Base-by-base conservation (phyloP, 805 yeast species). In the Metschnikowia henanensis region DNA sequence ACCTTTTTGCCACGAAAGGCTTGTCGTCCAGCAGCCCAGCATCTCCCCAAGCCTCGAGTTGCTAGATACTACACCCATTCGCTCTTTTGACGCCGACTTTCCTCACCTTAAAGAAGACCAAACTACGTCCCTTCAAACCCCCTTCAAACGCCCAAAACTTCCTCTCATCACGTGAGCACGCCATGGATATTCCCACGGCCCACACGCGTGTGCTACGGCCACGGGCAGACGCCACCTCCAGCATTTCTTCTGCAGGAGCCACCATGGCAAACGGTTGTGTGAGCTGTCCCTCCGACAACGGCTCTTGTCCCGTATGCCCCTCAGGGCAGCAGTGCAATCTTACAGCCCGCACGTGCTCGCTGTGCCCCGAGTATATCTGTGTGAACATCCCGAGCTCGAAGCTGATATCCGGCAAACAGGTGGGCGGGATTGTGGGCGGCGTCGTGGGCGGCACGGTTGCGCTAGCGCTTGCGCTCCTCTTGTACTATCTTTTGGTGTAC, bases 351-450 rank as follows among this genome's bases (percentile, higher is more conserved):
- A 53, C 57, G 15, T 49, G 55, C 22, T n/a, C 38, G 17, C 15
- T 39, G 33, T 53, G 57, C 23, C 43, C 55, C 6, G 32, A 44
- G 26, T 49, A 44, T 32, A 40, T 40, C 19, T 53, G 57, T 16
- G 45, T 45, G 39, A 38, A 32, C 15, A 21, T 23, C 16, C 15
- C 32, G 21, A 12, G 45, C 5, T 25, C 35, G 9, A n/a, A 22
- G 5, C 30, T 35, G 30, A 19, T 41, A n/a, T 22, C 44, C 5
- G 35, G 41, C 25, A 15, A 45, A 6, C 31, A 29, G 9, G 39
- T 45, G 12, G 71, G 88, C 5, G 87, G 82, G 6, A 75, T 84
- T 17, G 86, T 83, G 0, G 92, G 90, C 18, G 91, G 90, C 20
- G 81, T 83, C 1, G 75, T 81, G 2, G 91, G 87, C 16, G 83